Percentiles rank a stretch among this genome's conserved stretches.
Conservation (phyloP, 306 rosid species). For the Alnus glutinosa region DNA sequence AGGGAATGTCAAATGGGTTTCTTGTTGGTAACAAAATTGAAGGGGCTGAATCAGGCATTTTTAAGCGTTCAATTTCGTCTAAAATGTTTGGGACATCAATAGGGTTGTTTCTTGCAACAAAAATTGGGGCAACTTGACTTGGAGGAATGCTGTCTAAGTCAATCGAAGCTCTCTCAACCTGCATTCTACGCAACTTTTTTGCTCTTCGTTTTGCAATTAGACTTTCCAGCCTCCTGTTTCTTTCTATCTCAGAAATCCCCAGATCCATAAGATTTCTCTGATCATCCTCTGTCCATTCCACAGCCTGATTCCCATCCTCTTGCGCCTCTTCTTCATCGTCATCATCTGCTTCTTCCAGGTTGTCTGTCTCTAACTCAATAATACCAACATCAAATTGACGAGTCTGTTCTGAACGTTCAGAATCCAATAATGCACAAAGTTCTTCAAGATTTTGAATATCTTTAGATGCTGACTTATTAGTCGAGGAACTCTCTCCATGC, state of each 20-base stretch:
- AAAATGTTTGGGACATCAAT: constrained; percentile 27
- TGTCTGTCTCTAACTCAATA: constrained; percentile 20
- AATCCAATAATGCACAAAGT: constrained; percentile 23
- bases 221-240: constrained; percentile 74
- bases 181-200: constrained; percentile 38
- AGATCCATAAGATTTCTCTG: constrained; percentile 71
- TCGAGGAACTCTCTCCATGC: constrained; percentile 35
- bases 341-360: constrained; percentile 38
- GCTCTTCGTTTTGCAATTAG: constrained; percentile 74
- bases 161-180: constrained; percentile 37
- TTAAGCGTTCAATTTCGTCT: constrained; percentile 38
- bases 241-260: constrained; percentile 79
- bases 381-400: constrained; percentile 13
- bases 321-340: constrained; percentile 38
- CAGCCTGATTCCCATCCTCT: constrained; percentile 49
- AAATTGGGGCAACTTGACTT: constrained; percentile 49
- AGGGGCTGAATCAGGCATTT: constrained; percentile 85
- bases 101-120: constrained; percentile 25
- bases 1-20: constrained; percentile 78
- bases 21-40: constrained; percentile 43
- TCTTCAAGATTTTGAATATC: constrained; percentile 13
- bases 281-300: constrained; percentile 90
- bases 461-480: constrained; percentile 13
- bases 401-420: constrained; percentile 27
- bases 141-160: constrained; percentile 29